These are phyloP conservation scores for Tuber melanosporum DNA, from an alignment of 495 filamentous ascomycete species.

Conservation along the genomic window DNA sequence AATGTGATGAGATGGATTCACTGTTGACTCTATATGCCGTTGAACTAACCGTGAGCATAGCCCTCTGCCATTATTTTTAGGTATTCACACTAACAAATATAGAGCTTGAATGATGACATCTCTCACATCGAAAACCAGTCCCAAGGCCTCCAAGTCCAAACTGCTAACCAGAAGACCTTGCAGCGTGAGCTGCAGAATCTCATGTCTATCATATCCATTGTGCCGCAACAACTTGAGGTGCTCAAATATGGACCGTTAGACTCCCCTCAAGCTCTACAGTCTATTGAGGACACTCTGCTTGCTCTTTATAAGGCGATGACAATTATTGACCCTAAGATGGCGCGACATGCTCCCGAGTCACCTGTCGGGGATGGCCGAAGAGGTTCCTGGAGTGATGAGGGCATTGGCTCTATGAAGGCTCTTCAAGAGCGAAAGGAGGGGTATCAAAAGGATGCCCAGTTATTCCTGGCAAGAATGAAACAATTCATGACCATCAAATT, in stretches of 20 bases:
- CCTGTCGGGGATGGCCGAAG: slow-evolving; percentile 48
- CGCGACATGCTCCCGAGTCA: slow-evolving; percentile 50
- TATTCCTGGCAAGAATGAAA: slow-evolving; percentile 69
- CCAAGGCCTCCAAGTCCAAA: slow-evolving; percentile 92
- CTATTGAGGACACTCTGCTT: slow-evolving; percentile 69
- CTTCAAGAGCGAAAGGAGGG: slow-evolving; percentile 87
- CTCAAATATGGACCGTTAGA: slow-evolving; percentile 69
- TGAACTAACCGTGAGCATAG: slow-evolving; percentile 69
- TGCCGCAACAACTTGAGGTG: slow-evolving; percentile 61
- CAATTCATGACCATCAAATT: slow-evolving; percentile 77
- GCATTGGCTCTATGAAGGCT: slow-evolving; percentile 84
- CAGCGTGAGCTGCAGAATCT: slow-evolving; percentile 77
- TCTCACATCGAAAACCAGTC: slow-evolving; percentile 95
- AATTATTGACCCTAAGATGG: slow-evolving; percentile 78
- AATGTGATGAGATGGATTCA: slow-evolving; percentile 93
- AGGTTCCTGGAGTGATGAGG: slow-evolving; percentile 61
- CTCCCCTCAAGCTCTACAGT: slow-evolving; percentile 59
- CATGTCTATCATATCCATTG: slow-evolving; percentile 81
- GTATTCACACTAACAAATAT: slow-evolving; percentile 43
- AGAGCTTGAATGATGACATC: slow-evolving; percentile 93
- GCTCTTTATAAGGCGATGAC: slow-evolving; percentile 88
- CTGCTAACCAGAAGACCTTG: slow-evolving; percentile 91
- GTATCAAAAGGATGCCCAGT: slow-evolving; percentile 62
- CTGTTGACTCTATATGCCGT: slow-evolving; percentile 88
- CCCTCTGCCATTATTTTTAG: slow-evolving; percentile 18